Evolutionary conservation across 1,139 yeast species (phyloP), one percentile per base, ranked within the genome.

Genomic region (Nadsonia commutata): DNA sequence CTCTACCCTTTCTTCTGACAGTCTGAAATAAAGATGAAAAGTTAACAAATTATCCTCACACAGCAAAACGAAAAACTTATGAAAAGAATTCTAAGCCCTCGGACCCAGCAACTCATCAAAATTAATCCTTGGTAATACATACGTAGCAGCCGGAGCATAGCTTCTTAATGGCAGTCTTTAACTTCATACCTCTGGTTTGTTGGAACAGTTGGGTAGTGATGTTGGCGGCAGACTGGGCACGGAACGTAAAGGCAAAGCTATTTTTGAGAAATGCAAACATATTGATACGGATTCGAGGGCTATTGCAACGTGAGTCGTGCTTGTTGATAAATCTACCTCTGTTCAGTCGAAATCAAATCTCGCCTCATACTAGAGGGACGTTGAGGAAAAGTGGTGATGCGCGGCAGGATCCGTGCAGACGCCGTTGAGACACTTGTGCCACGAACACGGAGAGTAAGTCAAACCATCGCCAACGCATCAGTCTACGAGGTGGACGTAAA

Each of bases 1-100:
- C 93, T 57, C 94, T 72, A 33, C 97, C 97, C 65, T 86, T 88
- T 65, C 97, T 78, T 65, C 93, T 80, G 16, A 90, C 95, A 65
- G 84, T 72, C 67, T 63, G 41, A 17, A 20, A 31, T 37, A 39
- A 40, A 21, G 38, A 38, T 13, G 31, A 17, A 39, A 18, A 31
- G 18, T 17, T 18, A 21, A 36, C 5, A 20, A n/a, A 18, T 13
- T 18, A 17, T 38, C 17, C 3, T 18, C 9, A n/a, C 11, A 3
- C 37, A 20, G 9, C n/a, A 3, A 39, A 37, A 21, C 13, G 18
- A 18, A 31, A 2, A 20, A 38, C 39, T 38, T 36, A 36, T 16
- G 19, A 31, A 31, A 18, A 16, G n/a, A n/a, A n/a, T n/a, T n/a
- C n/a, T n/a, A n/a, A n/a, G n/a, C n/a, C n/a, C n/a, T n/a, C n/a